Evolutionary conservation across 768 basidiomycete species (phyloP).

Genomic region (Leccinum imitatum): DNA sequence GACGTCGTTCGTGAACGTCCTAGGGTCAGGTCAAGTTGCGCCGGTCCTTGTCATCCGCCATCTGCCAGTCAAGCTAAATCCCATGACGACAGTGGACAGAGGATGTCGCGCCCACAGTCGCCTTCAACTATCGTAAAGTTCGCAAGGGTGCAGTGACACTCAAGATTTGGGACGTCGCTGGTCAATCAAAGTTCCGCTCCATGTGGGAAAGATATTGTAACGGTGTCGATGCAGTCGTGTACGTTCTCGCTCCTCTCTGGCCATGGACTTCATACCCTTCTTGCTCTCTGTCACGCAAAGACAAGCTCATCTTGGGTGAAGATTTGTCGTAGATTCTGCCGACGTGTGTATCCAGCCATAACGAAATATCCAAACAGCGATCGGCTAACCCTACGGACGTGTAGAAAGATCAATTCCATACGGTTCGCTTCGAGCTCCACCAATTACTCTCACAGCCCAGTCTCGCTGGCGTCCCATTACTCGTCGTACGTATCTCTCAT

Average conservation of each 20-base stretch:
- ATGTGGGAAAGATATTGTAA: conserved; percentile 97
- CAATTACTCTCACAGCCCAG: conserved; percentile 68
- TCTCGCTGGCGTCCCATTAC: conserved; percentile 70
- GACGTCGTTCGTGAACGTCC: conserved; percentile 91
- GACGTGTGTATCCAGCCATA: conserved; percentile 58
- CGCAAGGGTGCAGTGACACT: conserved; percentile 87
- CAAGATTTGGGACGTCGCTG: conserved; percentile 96
- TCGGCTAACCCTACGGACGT: conserved; percentile 4
- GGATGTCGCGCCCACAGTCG: conserved; percentile 95
- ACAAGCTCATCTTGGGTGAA: conserved; percentile 34
- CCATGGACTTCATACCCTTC: no score
- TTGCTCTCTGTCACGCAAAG: neutral
- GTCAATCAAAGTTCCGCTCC: conserved; percentile 90
- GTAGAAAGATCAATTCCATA: conserved; percentile 79
- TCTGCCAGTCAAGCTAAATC: neutral
- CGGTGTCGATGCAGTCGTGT: conserved; percentile 93
- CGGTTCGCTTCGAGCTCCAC: conserved; percentile 82
- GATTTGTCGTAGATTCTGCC: conserved; percentile 90
- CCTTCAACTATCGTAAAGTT: conserved; percentile 88
- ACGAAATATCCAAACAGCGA: neutral
- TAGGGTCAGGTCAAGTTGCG: conserved; percentile 74
- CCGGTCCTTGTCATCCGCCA: neutral
- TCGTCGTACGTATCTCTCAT: conserved; percentile 59
- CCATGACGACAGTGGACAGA: conserved; percentile 74
- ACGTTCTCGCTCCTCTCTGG: conserved; percentile 28